Percentiles rank a stretch among this genome's conserved stretches.
Evolutionary conservation across 2,329 filamentous ascomycete species (phyloP).

Genomic region (Fusarium piperis): DNA sequence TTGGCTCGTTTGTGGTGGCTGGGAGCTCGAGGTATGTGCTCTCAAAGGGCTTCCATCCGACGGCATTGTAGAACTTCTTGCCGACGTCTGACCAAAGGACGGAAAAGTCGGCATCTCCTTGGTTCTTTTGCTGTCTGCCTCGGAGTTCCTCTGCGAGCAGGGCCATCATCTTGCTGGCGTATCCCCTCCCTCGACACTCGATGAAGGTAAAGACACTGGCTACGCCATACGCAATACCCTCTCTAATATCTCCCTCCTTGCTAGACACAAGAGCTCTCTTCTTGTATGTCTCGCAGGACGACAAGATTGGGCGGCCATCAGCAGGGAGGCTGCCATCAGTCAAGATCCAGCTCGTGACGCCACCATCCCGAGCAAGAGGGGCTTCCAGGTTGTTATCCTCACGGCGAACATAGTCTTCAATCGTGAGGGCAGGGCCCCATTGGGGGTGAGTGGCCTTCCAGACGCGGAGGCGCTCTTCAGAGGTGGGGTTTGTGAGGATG

Average conservation of each 20-base stretch:
- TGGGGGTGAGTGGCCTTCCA: constrained; percentile 65
- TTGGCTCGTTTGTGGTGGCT: constrained; percentile 41
- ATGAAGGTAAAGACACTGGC: constrained; percentile 82
- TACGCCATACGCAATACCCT: constrained; percentile 76
- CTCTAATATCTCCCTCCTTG: constrained; percentile 49
- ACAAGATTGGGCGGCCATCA: constrained; percentile 63
- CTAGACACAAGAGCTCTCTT: constrained; percentile 64
- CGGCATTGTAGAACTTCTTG: constrained; percentile 79
- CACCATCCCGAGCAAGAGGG: constrained; percentile 66
- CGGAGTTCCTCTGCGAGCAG: constrained; percentile 64
- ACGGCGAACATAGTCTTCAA: constrained; percentile 66
- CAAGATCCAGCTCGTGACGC: constrained; percentile 72
- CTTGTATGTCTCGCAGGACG: constrained; percentile 71
- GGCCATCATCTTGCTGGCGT: constrained; percentile 79
- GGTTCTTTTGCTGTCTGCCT: constrained; percentile 35
- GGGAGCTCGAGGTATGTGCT: constrained; percentile 77
- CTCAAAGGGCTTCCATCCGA: constrained; percentile 80
- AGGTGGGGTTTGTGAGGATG: constrained; percentile 65
- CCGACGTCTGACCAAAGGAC: constrained; percentile 90
- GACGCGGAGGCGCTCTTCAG: constrained; percentile 61
- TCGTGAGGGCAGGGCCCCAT: constrained; percentile 68
- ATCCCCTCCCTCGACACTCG: constrained; percentile 74
- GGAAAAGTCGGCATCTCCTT: constrained; percentile 68
- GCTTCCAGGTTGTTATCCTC: constrained; percentile 67
- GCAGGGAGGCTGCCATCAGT: constrained; percentile 55